Percentiles rank a stretch among this genome's conserved stretches.
These are phyloP conservation scores for Prasinococcaceae sp. DNA, from an alignment of 139 green algal species.

Conservation along the genomic window DNA sequence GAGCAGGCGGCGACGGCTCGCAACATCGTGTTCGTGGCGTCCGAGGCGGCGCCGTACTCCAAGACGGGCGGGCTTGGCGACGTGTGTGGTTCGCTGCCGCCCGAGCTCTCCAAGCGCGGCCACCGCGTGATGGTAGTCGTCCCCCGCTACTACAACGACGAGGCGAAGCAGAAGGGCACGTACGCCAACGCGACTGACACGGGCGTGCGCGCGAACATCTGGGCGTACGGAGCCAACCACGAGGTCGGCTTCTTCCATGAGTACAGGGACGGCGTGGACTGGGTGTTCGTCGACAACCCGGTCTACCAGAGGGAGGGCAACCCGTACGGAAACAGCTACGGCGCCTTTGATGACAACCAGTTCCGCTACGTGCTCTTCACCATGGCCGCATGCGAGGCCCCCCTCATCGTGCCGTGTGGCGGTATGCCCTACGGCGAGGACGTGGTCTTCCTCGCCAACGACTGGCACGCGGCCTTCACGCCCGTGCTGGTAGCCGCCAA, in stretches of 20 bases:
- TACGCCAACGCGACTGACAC: constrained; percentile 11
- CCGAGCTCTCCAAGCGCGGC: constrained; percentile 25
- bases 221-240: constrained; percentile 33
- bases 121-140: constrained; percentile 41
- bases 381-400: constrained; percentile 60
- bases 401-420: constrained; percentile 38
- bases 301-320: constrained; percentile 37
- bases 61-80: constrained; percentile 87
- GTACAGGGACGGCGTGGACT: constrained; percentile 54
- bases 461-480: constrained; percentile 72
- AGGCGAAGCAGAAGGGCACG: constrained; percentile 1
- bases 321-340: constrained; percentile 56
- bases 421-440: constrained; percentile 49
- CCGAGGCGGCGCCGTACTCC: constrained; percentile 78
- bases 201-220: constrained; percentile 24
- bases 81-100: constrained; percentile 72
- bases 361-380: constrained; percentile 59
- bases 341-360: constrained; percentile 64
- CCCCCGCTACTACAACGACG: constrained; percentile 27
- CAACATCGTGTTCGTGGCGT: constrained; percentile 75
- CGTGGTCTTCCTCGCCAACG: constrained; percentile 72
- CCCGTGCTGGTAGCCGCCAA: constrained; percentile 52
- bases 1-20: neutral
- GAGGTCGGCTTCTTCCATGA: constrained; percentile 50
- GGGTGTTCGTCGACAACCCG: constrained; percentile 73